Evolutionary conservation across 1,284 basidiomycete genomes (phyloP), one percentile per base, ranked within the genome.

Genomic region (Singerocomus inundabilis): DNA sequence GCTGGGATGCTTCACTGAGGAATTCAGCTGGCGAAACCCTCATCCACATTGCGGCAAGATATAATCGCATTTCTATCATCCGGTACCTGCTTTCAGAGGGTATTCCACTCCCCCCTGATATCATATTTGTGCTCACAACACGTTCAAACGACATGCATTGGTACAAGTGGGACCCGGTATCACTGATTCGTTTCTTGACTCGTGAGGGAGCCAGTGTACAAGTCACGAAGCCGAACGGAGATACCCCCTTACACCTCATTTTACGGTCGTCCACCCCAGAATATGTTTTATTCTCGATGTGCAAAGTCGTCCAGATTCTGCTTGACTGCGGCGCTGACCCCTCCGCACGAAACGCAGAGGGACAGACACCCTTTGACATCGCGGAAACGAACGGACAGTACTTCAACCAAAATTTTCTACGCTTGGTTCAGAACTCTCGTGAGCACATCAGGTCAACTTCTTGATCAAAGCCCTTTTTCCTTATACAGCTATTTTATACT

Each of bases 321-420:
- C 37, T 52, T 9, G 35, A 53, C 15, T 5, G 6, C 7, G 51
- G 51, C 5, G 21, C 51, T 28, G 39, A 47, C 29, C 50, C 41
- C 10, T 35, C 13, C 0, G 21, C 16, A 28, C 36, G 10, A 40
- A 53, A 52, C 13, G 4, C 12, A 6, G 29, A 35, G 15, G 51
- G 51, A 26, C n/a, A 53, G 9, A 40, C n/a, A 31, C 16, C 36
- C 6, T n/a, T 48, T 40, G 32, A 24, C n/a, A 36, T 48, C 16
- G 49, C 49, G 8, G 28, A 44, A 16, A 21, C 21, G 2, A 21
- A 21, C 8, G 51, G 29, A 2, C 32, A 26, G 1, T 33, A 34
- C 29, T 48, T 53, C 42, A 35, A 25, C n/a, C 15, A 53, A 1
- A 39, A 52, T 26, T 32, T 52, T 25, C 28, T 38, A 26, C 50